Conservation (phyloP, 192 early-diverging fungal genomes). For the Piromyces finnis region DNA sequence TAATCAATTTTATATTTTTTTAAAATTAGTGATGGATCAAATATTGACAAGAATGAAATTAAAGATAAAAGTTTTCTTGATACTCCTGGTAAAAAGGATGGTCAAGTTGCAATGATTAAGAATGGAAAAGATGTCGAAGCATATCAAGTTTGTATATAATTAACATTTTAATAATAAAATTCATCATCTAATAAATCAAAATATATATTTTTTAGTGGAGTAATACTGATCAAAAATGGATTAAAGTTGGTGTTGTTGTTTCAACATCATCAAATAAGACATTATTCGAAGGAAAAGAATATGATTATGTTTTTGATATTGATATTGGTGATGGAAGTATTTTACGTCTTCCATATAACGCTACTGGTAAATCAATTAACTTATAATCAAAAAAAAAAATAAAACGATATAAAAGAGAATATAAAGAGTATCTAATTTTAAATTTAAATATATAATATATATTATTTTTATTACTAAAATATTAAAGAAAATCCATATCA, state of each 20-base stretch:
- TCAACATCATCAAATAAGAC: slow-evolving; percentile 63
- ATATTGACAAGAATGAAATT: slow-evolving; percentile 62
- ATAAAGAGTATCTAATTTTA: no score
- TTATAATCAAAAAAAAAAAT: no score
- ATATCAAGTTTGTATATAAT: slow-evolving; percentile 38
- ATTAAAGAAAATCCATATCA: slow-evolving; percentile 76
- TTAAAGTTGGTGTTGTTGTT: slow-evolving; percentile 84
- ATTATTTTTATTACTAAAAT: no score
- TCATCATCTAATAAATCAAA: no score
- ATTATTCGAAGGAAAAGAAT: slow-evolving; percentile 67
- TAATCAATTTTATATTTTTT: no score
- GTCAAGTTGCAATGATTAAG: slow-evolving; percentile 79
- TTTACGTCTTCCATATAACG: slow-evolving; percentile 88
- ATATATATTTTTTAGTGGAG: no score
- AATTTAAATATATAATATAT: no score
- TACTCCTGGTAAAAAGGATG: slow-evolving; percentile 50
- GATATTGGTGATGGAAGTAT: slow-evolving; percentile 74
- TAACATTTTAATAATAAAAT: no score
- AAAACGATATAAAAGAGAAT: no score
- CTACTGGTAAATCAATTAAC: slow-evolving; percentile 34
- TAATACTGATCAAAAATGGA: slow-evolving; percentile 37
- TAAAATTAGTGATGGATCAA: slow-evolving; percentile 24
- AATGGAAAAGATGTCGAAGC: slow-evolving; percentile 57
- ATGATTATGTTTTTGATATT: slow-evolving; percentile 97
- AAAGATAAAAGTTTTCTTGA: slow-evolving; percentile 56